Evolutionary conservation across 306 rosid genomes (phyloP), one percentile per base, ranked within the genome.

Genomic region (Mimosa pudica): DNA sequence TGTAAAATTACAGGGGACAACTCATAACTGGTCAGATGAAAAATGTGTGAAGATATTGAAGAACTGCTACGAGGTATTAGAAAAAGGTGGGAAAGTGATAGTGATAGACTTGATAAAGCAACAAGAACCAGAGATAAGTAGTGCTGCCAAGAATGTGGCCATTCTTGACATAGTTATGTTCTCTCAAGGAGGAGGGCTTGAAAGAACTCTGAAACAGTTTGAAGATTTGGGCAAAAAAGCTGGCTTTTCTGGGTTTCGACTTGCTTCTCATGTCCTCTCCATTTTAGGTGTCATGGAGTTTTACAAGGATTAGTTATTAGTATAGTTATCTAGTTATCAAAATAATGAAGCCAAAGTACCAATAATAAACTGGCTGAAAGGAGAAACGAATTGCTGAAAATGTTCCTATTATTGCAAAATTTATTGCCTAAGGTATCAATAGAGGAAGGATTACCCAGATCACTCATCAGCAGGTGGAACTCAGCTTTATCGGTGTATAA

Each of bases 1-100:
- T 38, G 5, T 5, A 38, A 38, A 3, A 54, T 54, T 14, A 4
- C 44, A 33, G 75, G 20, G 61, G 10, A 47, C 75, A 10, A 45
- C 41, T 61, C 79, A 76, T 76, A 76, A 76, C 7, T 76, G 79
- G 79, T 24, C 45, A 30, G 71, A 76, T 61, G 72, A 63, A 17
- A 65, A 76, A 1, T 62, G 60, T 35, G 17, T 76, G 33, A 9
- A 76, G 36, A 20, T 76, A 4, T 17, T 76, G 1, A 46, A 5
- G 7, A 76, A 76, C 0, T 76, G 79, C 48, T 12, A 47, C 0
- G 17, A 76, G 6, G 61, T 18, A 2, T 4, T 63, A 18, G 7
- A 46, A 6, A 5, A 63, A 76, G 45, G 36, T 7, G 79, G 79
- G 36, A 76, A 76, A 45, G 71, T 76, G 17, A 45, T 76, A 8